phyloP scores from a whole-genome alignment of 176 grass and related monocot genomes.

The Bolboschoenus planiculmis region DNA sequence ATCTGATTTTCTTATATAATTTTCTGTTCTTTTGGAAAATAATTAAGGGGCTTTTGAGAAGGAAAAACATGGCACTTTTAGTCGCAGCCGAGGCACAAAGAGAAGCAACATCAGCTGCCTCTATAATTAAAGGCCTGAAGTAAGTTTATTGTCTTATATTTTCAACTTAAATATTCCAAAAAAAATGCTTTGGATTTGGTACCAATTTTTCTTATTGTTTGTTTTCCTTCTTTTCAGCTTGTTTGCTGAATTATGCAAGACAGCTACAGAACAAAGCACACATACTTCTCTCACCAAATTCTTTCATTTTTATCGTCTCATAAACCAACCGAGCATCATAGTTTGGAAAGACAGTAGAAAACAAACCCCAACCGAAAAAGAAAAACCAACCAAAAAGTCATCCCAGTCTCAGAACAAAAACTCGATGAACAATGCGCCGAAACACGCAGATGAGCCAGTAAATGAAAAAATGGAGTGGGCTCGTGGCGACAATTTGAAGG shows the following conservation, averaged over 20 bases:
- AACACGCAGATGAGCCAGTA: constrained; percentile 33
- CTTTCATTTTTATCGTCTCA: constrained; percentile 68
- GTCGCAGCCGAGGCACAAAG: constrained; percentile 86
- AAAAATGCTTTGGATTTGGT: not conserved
- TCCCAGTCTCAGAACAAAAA: constrained; percentile 34
- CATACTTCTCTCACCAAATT: constrained; percentile 71
- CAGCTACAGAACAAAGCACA: constrained; percentile 39
- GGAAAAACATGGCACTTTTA: constrained; percentile 85
- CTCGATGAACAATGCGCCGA: constrained; percentile 27
- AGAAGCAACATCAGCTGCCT: constrained; percentile 76
- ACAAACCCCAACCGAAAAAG: constrained; percentile 41
- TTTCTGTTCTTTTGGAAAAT: constrained; percentile 21
- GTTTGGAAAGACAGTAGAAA: constrained; percentile 50
- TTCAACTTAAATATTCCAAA: constrained; percentile 2
- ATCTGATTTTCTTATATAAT: not conserved
- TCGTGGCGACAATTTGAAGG: constrained; percentile 81
- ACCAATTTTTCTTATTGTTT: not conserved
- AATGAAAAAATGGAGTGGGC: constrained; percentile 69
- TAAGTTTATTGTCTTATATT: constrained; percentile 33
- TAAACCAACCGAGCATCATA: constrained; percentile 50
- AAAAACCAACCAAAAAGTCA: constrained; percentile 50
- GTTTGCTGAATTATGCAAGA: constrained; percentile 68
- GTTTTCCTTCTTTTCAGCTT: constrained; percentile 39
- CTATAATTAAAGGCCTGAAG: constrained; percentile 88
- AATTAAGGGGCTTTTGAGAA: constrained; percentile 76